Conservation (phyloP, 1,139 yeast genomes). For the Meyerozyma smithsonii region DNA sequence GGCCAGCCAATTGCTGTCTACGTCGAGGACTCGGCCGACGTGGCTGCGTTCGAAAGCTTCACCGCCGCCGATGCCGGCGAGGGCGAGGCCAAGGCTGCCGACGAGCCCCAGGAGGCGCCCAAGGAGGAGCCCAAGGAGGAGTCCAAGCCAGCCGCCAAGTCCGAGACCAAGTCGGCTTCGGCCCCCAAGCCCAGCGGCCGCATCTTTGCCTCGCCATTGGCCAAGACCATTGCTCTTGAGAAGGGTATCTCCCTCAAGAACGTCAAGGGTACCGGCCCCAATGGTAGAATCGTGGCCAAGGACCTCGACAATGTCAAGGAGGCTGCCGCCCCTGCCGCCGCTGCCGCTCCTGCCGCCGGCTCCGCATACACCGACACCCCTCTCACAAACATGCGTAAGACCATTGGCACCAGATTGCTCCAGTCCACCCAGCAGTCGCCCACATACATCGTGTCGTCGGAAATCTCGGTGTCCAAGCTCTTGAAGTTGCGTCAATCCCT, state of each 20-base stretch:
- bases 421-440: conserved; percentile 87
- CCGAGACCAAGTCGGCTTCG: conserved; percentile 15
- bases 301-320: conserved; percentile 73
- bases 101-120: conserved; percentile 20
- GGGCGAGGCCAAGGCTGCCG: conserved; percentile 31
- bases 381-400: conserved; percentile 86
- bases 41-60: conserved; percentile 81
- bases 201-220: conserved; percentile 91
- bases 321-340: conserved; percentile 38
- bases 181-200: conserved; percentile 43
- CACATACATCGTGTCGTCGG: conserved; percentile 85
- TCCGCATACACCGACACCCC: conserved; percentile 78
- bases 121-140: conserved; percentile 17
- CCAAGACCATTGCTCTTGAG: conserved; percentile 90
- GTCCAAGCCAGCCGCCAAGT: conserved; percentile 9
- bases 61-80: conserved; percentile 80
- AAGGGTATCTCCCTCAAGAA: conserved; percentile 83
- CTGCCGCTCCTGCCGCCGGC: conserved; percentile 48
- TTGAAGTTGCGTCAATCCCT: conserved; percentile 88
- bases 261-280: conserved; percentile 90
- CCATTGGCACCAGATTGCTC: conserved; percentile 83
- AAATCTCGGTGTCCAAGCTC: conserved; percentile 81
- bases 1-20: conserved; percentile 96
- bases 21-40: conserved; percentile 83
- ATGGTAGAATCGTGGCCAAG: conserved; percentile 86